These are phyloP conservation scores for Pleurotus tuoliensis DNA, from an alignment of 768 basidiomycete species.

Conservation along the genomic window DNA sequence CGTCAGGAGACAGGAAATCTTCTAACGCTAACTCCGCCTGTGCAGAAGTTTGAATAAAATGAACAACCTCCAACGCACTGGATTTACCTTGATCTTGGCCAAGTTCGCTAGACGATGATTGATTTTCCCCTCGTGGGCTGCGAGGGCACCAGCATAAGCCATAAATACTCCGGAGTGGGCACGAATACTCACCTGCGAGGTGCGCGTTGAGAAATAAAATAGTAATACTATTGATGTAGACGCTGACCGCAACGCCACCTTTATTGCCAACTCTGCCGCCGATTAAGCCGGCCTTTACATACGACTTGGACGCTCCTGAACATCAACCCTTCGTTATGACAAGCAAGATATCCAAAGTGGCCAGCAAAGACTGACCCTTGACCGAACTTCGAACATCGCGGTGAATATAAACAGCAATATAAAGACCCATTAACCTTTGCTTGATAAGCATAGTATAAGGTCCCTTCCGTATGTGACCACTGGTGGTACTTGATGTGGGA, in stretches of 20 bases:
- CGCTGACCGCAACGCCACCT: slow-evolving; percentile 85
- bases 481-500: neutral
- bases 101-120: slow-evolving; percentile 83
- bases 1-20: slow-evolving; percentile 62
- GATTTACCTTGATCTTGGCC: slow-evolving; percentile 76
- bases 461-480: slow-evolving; percentile 48
- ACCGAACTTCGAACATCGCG: slow-evolving; percentile 64
- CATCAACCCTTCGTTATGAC: slow-evolving; percentile 6
- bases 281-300: slow-evolving; percentile 86
- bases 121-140: slow-evolving; percentile 75
- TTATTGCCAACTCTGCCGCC: slow-evolving; percentile 93
- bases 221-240: slow-evolving; percentile 78
- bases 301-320: slow-evolving; percentile 70
- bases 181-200: slow-evolving; percentile 59
- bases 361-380: slow-evolving; percentile 37
- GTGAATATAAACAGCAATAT: slow-evolving; percentile 73
- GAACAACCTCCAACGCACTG: slow-evolving; percentile 1
- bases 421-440: slow-evolving; percentile 89
- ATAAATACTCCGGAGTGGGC: neutral
- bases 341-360: neutral
- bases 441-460: slow-evolving; percentile 86
- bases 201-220: slow-evolving; percentile 91
- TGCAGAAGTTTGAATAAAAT: neutral
- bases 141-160: neutral
- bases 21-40: slow-evolving; percentile 78